Conservation (phyloP, 1,139 yeast species). For the Suhomyces chickasaworum region DNA sequence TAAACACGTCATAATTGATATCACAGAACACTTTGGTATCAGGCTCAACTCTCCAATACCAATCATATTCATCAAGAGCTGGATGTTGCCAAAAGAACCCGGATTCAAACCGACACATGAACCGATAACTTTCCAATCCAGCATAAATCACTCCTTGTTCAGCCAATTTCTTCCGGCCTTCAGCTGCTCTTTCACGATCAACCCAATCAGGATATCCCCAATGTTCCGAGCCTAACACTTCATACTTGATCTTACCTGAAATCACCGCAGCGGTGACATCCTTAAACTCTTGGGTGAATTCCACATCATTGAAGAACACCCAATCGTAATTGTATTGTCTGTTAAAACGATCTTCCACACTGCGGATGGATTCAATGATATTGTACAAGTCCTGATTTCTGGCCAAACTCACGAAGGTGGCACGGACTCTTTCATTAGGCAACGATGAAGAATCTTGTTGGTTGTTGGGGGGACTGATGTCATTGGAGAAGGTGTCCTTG, state of each 20-base stretch:
- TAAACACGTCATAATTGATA: constrained; percentile 64
- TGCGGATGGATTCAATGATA: constrained; percentile 65
- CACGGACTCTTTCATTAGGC: constrained; percentile 41
- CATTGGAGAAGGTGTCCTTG: constrained; percentile 16
- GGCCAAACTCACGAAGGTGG: constrained; percentile 62
- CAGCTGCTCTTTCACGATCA: constrained; percentile 57
- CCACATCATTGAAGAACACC: constrained; percentile 74
- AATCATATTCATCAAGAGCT: constrained; percentile 63
- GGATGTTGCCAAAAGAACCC: constrained; percentile 80
- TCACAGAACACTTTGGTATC: constrained; percentile 64
- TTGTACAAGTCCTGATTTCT: constrained; percentile 65
- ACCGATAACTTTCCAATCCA: constrained; percentile 64
- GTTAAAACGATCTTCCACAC: constrained; percentile 74
- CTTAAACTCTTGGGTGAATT: constrained; percentile 59
- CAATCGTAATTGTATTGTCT: constrained; percentile 69
- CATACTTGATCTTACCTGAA: constrained; percentile 65
- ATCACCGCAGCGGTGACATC: constrained; percentile 48
- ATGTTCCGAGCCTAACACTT: constrained; percentile 60
- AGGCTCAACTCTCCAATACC: constrained; percentile 91
- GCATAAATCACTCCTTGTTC: constrained; percentile 60
- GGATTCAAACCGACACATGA: constrained; percentile 78
- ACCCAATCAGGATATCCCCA: constrained; percentile 79
- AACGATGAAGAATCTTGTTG: no score
- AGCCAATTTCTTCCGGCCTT: constrained; percentile 49
- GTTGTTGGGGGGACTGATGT: no score